Evolutionary conservation across 352 stramenopile genomes (phyloP), one percentile per base, ranked within the genome.

Genomic region (Globisporangium megalacanthum): DNA sequence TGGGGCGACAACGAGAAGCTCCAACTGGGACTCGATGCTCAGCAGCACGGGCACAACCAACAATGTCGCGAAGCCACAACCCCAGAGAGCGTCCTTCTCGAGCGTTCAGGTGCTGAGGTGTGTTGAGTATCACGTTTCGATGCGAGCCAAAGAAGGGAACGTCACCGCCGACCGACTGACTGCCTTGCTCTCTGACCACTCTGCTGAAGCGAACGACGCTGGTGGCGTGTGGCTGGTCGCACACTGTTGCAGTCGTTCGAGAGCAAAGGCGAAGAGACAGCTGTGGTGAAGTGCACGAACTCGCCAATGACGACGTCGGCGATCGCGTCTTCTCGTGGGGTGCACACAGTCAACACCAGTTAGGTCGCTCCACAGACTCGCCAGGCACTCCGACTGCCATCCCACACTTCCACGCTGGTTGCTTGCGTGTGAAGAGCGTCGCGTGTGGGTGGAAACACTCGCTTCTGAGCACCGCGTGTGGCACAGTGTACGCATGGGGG

Each of bases 381-480:
- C 33, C 64, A n/a, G 39, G 37, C 9, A 22, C 36, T 22, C 37
- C 50, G 2, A 17, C n/a, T 22, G 8, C 31, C 1, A 50, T 69
- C 14, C 33, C 48, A 41, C 39, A 25, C 2, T 62, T 65, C 22
- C 17, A 19, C 9, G 6, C 41, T 33, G 41, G 39, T 0, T 37
- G 3, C 3, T 59, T 83, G 14, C 58, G 65, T 19, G 71, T 91
- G 46, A n/a, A 61, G 29, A 88, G 77, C 44, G 52, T 94, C 44
- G 70, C 84, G 0, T 92, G 84, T 62, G 82, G 84, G 6, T 94
- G 84, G 84, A 94, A 94, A 36, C 84, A 94, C 62, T 88, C 77
- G 10, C 65, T 94, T 48, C 49, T 94, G 0, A 66, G 65, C 7
- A 77, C 79, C 14, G 57, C 53, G 46, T 63, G 73, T 36, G 76